A percentile compares a stretch with the other conserved stretches of the same genome.
These are phyloP conservation scores for Knoxdaviesia capensis DNA, from an alignment of 2,329 filamentous ascomycete genomes.

Conservation along the genomic window DNA sequence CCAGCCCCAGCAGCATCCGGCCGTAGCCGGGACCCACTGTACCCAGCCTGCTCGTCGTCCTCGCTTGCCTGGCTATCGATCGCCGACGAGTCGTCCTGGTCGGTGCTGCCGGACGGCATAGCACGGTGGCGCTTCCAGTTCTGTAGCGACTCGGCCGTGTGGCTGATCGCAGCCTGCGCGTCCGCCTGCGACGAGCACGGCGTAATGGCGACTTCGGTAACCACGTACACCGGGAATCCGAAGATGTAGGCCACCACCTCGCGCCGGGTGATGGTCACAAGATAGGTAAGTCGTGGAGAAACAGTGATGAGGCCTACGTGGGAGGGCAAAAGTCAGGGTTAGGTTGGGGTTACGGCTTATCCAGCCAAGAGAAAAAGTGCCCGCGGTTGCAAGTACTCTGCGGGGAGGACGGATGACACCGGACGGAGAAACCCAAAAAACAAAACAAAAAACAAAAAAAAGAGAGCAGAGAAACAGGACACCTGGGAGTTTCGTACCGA, in stretches of 20 bases:
- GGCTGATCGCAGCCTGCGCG: conserved; percentile 49
- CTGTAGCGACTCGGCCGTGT: conserved; percentile 28
- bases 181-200: conserved; percentile 61
- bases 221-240: conserved; percentile 64
- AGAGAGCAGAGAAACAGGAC: not conserved
- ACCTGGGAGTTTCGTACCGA: conserved; percentile 21
- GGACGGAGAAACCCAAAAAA: not conserved
- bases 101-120: conserved; percentile 10
- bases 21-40: conserved; percentile 3
- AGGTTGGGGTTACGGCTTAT: too few relatives aligned
- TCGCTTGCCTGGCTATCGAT: conserved; percentile 8
- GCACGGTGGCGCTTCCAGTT: conserved; percentile 12
- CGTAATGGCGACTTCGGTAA: conserved; percentile 80
- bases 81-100: conserved; percentile 12
- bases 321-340: not conserved
- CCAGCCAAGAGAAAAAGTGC: not conserved
- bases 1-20: conserved; percentile 21
- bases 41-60: conserved; percentile 13
- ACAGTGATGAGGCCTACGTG: conserved; percentile 60
- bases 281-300: conserved; percentile 51
- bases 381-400: not conserved
- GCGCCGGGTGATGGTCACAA: conserved; percentile 70
- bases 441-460: not conserved
- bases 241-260: conserved; percentile 77
- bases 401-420: not conserved